These are phyloP conservation scores for Paraphysoderma sedebokerense DNA, from an alignment of 371 early-diverging fungal species.

Conservation along the genomic window DNA sequence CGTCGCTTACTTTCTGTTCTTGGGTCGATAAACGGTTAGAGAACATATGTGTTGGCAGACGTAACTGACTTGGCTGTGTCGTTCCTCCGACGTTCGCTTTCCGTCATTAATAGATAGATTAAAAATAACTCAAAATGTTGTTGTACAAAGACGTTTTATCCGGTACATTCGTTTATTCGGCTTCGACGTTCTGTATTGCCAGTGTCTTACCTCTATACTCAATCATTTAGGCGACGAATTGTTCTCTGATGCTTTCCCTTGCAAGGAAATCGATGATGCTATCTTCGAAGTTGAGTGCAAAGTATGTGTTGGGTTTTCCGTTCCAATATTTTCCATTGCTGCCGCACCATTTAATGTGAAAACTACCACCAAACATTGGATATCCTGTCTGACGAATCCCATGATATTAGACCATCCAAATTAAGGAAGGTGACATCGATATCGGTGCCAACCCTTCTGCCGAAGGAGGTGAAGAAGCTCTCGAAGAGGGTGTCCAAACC, in stretches of 20 bases:
- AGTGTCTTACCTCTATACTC: not conserved
- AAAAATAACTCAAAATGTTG: too few species aligned
- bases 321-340: too few species aligned
- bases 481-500: slow-evolving; percentile 31
- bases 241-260: slow-evolving; percentile 71
- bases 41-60: too few species aligned
- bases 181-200: too few species aligned
- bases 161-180: too few species aligned
- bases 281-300: slow-evolving; percentile 65
- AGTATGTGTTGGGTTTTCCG: slow-evolving; percentile 19
- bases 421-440: slow-evolving; percentile 55
- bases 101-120: too few species aligned
- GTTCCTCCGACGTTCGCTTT: not conserved
- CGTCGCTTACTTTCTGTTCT: too few species aligned
- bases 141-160: too few species aligned
- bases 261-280: slow-evolving; percentile 47
- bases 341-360: too few species aligned
- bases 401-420: slow-evolving; percentile 28
- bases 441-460: slow-evolving; percentile 91
- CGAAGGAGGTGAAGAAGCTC: slow-evolving; percentile 50
- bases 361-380: too few species aligned
- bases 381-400: not conserved
- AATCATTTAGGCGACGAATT: slow-evolving; percentile 59
- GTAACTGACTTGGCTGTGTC: too few species aligned
- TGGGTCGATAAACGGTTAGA: too few species aligned